A percentile compares a stretch with the other conserved stretches of the same genome.
Conservation (phyloP, 179 eudicot genomes). For the Beta corolliflora region DNA sequence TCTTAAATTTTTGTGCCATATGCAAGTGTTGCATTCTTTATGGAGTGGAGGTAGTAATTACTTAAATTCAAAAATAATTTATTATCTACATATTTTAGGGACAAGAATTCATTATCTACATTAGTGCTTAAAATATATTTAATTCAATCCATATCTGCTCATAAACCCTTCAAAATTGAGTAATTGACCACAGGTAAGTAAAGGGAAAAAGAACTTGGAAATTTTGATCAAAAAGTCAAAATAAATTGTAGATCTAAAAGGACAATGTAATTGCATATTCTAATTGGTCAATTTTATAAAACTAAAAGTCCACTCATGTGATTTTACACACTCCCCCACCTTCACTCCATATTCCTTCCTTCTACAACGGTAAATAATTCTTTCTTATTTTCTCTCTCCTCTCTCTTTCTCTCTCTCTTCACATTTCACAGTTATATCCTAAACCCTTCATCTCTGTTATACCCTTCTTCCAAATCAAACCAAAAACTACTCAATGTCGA, state of each 20-base stretch:
- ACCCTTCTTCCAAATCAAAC: conserved; percentile 16
- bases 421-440: not conserved
- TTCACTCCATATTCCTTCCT: conserved; percentile 39
- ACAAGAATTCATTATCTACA: too few relatives aligned
- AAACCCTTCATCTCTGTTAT: conserved; percentile 18
- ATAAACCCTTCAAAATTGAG: too few relatives aligned
- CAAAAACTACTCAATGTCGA: not conserved
- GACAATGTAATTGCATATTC: not conserved
- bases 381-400: not conserved
- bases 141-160: too few relatives aligned
- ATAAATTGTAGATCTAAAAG: not conserved
- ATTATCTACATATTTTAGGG: too few relatives aligned
- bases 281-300: not conserved
- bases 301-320: not conserved
- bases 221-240: not conserved
- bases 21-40: too few relatives aligned
- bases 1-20: too few relatives aligned
- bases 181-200: too few relatives aligned
- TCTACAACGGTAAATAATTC: conserved; percentile 18
- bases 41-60: too few relatives aligned
- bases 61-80: too few relatives aligned
- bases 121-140: too few relatives aligned
- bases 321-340: conserved; percentile 12
- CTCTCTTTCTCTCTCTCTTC: not conserved
- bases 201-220: too few relatives aligned